Base-by-base conservation (phyloP, 2,329 filamentous ascomycete species). In the Colletotrichum abscissum region DNA sequence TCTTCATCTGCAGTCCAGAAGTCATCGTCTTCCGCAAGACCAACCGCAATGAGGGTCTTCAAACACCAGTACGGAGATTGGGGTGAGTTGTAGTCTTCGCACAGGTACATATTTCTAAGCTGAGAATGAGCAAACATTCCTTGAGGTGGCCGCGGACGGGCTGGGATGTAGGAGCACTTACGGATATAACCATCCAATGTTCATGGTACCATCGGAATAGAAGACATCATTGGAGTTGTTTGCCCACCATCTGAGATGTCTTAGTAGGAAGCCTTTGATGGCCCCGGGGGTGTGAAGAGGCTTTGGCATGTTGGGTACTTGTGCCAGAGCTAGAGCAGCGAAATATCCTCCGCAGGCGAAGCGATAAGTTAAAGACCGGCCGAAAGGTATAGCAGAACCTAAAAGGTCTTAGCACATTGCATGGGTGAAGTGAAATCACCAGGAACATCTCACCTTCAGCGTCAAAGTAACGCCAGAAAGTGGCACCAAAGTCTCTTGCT, bases 51-150 rank as follows among this genome's bases (percentile, higher is more conserved):
- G 3, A 90, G 83, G 0, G 85, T 84, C 69, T 90, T 90, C 26
- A 89, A 78, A 8, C 83, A 85, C 88, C 88, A 90, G 75, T 89
- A 90, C 0, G 84, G 81, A 0, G 87, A 89, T 72, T 90, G 88
- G 0, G 88, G 87, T 1, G 88, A 90, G 76, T 90, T 90, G 77
- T 90, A 90, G 74, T 89, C 86, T 76, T 90, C 88, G 46, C 82
- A 81, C 83, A 90, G 84, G 75, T 86, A 89, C 85, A 88, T 88
- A 74, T 89, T 89, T 0, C 56, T n/a, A 2, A 4, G 3, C 1
- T 8, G 16, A 22, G 70, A 28, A 5, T 5, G 1, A 5, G 30
- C 4, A 42, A 42, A 4, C 12, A 11, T 42, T 5, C 14, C 5
- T 12, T 5, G 33, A 35, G 5, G 33, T 12, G 33, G 33, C 33